Evolutionary conservation across 257 asterid species (phyloP).

Genomic region (Solanum corneliomulleri): DNA sequence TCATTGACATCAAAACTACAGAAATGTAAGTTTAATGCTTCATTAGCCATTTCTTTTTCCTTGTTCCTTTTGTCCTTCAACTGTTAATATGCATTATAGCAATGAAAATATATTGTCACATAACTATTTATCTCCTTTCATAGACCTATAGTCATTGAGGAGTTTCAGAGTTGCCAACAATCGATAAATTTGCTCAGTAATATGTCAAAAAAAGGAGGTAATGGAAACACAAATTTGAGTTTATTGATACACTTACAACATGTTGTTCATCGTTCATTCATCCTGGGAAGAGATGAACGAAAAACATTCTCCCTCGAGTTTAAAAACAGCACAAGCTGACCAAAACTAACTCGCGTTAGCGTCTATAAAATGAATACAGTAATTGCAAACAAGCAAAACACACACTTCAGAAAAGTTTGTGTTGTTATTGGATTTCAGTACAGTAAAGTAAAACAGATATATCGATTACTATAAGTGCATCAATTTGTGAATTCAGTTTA

Average conservation of each 20-base stretch:
- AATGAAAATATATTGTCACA: not conserved
- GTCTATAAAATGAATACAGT: not conserved
- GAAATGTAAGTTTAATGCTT: not conserved
- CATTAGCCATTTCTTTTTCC: not conserved
- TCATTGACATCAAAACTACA: not conserved
- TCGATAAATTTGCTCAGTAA: not conserved
- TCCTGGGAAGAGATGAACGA: not conserved
- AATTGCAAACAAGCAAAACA: not conserved
- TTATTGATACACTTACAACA: not conserved
- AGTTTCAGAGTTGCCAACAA: not conserved
- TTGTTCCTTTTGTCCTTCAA: not conserved
- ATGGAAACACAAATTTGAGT: not conserved
- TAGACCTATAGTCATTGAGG: not conserved
- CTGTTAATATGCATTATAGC: not conserved
- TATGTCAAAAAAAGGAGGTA: not conserved
- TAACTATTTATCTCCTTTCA: not conserved
- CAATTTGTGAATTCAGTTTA: slow-evolving; percentile 6
- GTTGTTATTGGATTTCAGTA: not conserved
- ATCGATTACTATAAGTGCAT: not conserved
- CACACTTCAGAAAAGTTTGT: not conserved
- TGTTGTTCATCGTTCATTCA: not conserved
- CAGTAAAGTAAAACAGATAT: not conserved
- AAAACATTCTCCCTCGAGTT: not conserved
- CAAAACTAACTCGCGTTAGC: not conserved
- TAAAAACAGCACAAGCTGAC: not conserved